A percentile compares a stretch with the other conserved stretches of the same genome.
phyloP scores from a whole-genome alignment of 2,329 filamentous ascomycete genomes.

The Trichoderma lentiforme region DNA sequence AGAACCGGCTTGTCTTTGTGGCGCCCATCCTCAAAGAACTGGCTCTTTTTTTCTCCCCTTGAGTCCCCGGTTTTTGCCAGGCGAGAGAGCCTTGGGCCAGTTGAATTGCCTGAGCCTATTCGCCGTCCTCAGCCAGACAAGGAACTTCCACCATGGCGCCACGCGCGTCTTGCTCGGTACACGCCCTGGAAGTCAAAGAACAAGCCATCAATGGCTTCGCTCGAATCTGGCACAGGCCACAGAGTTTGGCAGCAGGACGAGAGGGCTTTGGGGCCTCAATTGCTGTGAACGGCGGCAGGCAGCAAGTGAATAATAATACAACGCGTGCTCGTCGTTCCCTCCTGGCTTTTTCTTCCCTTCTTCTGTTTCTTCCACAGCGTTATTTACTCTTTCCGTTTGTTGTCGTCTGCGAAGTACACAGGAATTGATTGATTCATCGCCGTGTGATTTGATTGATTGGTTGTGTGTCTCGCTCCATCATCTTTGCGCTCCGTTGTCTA shows the following conservation, averaged over 20 bases:
- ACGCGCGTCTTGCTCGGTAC: not conserved
- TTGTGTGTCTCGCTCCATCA: slow-evolving; percentile 6
- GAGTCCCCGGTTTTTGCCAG: slow-evolving; percentile 3
- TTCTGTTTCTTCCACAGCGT: slow-evolving; percentile 11
- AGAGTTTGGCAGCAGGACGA: not conserved
- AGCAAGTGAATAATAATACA: not conserved
- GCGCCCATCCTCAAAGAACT: not conserved
- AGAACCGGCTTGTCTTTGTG: not conserved
- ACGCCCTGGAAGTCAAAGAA: not conserved
- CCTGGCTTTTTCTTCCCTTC: not conserved
- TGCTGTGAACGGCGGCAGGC: not conserved
- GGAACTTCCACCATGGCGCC: not conserved
- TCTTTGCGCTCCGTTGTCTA: slow-evolving; percentile 2
- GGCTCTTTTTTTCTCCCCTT: not conserved
- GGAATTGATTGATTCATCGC: slow-evolving; percentile 7
- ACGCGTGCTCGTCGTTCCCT: not conserved
- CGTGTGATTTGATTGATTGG: slow-evolving; percentile 16
- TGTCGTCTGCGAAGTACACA: slow-evolving; percentile 16
- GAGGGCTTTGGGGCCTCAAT: not conserved
- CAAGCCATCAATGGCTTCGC: not conserved
- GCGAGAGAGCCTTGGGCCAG: not conserved
- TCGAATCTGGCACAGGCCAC: not conserved
- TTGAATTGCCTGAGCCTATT: not conserved
- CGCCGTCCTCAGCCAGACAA: not conserved
- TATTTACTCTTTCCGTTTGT: slow-evolving; percentile 6